These are phyloP conservation scores for Lomentospora prolificans DNA, from an alignment of 2,329 filamentous ascomycete genomes.

Conservation along the genomic window DNA sequence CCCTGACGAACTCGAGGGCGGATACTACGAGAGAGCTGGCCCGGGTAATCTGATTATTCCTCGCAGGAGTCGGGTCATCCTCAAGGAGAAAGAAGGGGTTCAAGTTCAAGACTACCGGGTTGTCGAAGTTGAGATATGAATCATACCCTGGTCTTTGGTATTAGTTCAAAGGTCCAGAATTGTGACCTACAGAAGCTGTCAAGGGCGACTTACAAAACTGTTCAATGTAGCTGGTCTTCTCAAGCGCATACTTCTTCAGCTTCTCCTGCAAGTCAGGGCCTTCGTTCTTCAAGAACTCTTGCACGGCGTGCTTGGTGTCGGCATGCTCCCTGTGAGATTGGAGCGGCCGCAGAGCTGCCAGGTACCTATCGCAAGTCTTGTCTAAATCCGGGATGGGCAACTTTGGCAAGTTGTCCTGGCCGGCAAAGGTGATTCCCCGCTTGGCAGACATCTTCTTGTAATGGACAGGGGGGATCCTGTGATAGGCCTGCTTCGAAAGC, in stretches of 20 bases:
- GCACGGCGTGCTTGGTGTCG: conserved; percentile 69
- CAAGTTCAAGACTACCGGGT: conserved; percentile 91
- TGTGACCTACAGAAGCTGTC: too few species aligned
- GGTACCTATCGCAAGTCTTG: conserved; percentile 65
- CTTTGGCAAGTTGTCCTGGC: conserved; percentile 81
- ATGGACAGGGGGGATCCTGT: not conserved
- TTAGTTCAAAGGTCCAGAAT: too few species aligned
- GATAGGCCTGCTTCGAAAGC: not conserved
- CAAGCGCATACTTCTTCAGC: conserved; percentile 79
- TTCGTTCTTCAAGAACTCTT: conserved; percentile 72
- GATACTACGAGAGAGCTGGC: conserved; percentile 88
- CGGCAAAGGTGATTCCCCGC: conserved; percentile 73
- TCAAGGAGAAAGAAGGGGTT: conserved; percentile 97
- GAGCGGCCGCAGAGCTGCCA: conserved; percentile 68
- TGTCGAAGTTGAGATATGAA: conserved; percentile 95
- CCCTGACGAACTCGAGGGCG: conserved; percentile 82
- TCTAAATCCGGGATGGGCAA: conserved; percentile 88
- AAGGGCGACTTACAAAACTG: conserved; percentile 93
- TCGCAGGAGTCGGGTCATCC: conserved; percentile 90
- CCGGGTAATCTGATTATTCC: conserved; percentile 92
- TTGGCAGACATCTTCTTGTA: conserved; percentile 16
- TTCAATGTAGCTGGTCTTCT: conserved; percentile 93
- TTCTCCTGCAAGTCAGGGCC: conserved; percentile 81
- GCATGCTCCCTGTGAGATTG: conserved; percentile 73
- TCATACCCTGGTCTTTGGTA: conserved; percentile 99